Evolutionary conservation across 495 filamentous ascomycete species (phyloP).

Genomic region (Pyrenula aspistea): DNA sequence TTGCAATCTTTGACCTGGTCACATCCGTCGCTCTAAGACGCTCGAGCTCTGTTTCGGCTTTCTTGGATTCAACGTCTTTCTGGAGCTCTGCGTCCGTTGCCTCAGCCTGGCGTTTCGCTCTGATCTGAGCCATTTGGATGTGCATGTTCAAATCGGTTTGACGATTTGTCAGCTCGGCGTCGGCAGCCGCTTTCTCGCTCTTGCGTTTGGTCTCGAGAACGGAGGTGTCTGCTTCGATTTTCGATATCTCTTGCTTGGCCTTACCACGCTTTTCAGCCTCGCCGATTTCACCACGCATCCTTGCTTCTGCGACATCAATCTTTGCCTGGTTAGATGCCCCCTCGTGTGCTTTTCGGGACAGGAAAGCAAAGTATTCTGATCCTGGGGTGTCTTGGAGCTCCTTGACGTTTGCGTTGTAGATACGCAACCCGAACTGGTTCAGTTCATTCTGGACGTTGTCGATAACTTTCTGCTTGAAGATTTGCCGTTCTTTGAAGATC

Average conservation of each 20-base stretch:
- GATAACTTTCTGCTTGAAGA: conserved; percentile 61
- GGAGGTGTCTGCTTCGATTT: conserved; percentile 70
- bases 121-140: conserved; percentile 59
- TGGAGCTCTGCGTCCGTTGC: conserved; percentile 63
- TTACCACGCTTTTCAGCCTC: conserved; percentile 66
- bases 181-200: conserved; percentile 63
- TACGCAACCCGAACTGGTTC: conserved; percentile 9
- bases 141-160: conserved; percentile 59
- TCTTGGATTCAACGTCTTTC: conserved; percentile 59
- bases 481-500: conserved; percentile 68
- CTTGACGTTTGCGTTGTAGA: conserved; percentile 72
- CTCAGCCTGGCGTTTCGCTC: conserved; percentile 58
- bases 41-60: conserved; percentile 68
- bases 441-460: conserved; percentile 60
- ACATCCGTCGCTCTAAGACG: conserved; percentile 63
- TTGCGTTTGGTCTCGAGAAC: conserved; percentile 75
- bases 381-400: conserved; percentile 69
- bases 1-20: conserved; percentile 60
- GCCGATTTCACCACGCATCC: conserved; percentile 66
- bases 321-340: conserved; percentile 69
- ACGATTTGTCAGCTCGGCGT: conserved; percentile 56
- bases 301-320: conserved; percentile 69
- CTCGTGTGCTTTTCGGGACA: conserved; percentile 72
- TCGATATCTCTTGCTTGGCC: conserved; percentile 68
- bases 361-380: conserved; percentile 65